Conservation (phyloP, 1,139 yeast genomes). For the Geotrichum carabidarum region DNA sequence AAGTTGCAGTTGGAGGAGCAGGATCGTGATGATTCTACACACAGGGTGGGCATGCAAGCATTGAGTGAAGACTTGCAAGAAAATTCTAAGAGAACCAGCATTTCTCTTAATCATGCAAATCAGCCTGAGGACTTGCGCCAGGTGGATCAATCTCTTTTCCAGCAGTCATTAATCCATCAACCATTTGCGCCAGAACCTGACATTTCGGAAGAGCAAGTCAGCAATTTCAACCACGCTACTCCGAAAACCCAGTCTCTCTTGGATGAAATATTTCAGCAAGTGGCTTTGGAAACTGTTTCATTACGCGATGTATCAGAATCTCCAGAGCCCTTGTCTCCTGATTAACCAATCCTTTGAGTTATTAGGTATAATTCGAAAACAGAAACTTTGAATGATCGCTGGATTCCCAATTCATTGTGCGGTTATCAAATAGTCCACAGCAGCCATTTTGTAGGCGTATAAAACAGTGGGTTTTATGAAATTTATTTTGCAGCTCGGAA, state of each 20-base stretch:
- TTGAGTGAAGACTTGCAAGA: background rate
- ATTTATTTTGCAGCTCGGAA: no score
- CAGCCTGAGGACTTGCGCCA: background rate
- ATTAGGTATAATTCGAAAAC: no score
- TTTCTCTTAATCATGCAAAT: background rate
- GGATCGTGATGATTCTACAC: background rate
- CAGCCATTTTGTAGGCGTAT: no score
- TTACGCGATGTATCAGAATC: background rate
- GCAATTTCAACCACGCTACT: background rate
- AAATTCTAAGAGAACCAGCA: background rate
- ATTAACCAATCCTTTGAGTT: no score
- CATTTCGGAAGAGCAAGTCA: background rate
- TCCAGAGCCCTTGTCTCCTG: background rate
- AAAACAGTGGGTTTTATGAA: no score
- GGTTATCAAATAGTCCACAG: no score
- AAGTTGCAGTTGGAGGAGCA: background rate
- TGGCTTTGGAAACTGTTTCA: background rate
- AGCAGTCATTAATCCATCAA: conserved; percentile 13
- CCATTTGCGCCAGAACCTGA: conserved; percentile 9
- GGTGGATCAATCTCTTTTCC: conserved; percentile 11
- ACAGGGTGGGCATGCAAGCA: background rate
- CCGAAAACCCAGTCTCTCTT: background rate
- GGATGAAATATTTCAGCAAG: conserved; percentile 5
- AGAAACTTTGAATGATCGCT: no score
- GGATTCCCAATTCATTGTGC: no score